A percentile compares a stretch with the other conserved stretches of the same genome.
phyloP scores from a whole-genome alignment of 805 yeast genomes.

The Yamadazyma takamatsuzukensis region DNA sequence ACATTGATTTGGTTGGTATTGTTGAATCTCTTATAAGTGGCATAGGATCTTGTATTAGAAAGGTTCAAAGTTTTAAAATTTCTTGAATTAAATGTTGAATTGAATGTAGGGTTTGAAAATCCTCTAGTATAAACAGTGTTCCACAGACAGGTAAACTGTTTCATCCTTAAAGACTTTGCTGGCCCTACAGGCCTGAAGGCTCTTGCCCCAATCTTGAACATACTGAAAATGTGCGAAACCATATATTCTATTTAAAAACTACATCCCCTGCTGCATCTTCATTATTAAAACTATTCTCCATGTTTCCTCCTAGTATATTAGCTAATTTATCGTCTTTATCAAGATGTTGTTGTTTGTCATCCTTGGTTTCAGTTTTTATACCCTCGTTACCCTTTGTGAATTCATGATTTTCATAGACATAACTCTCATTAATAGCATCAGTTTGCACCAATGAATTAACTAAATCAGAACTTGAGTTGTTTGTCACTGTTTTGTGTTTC shows the following conservation, averaged over 20 bases:
- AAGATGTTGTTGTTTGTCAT: neutral
- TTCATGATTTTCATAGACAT: slow-evolving; percentile 24
- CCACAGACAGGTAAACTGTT: too few species aligned
- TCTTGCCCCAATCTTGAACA: too few species aligned
- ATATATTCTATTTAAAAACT: slow-evolving; percentile 12
- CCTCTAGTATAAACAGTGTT: too few species aligned
- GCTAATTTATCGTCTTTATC: slow-evolving; percentile 7
- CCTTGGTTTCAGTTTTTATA: slow-evolving; percentile 1
- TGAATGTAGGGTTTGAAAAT: too few species aligned
- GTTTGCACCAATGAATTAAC: slow-evolving; percentile 13
- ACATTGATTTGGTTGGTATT: slow-evolving; percentile 2
- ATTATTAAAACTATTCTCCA: slow-evolving; percentile 18
- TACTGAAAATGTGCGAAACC: too few species aligned
- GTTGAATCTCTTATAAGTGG: slow-evolving; percentile 36
- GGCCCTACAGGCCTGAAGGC: too few species aligned
- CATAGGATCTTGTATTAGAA: too few species aligned
- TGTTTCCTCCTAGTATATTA: slow-evolving; percentile 12
- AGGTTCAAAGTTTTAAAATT: too few species aligned
- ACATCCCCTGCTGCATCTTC: slow-evolving; percentile 10
- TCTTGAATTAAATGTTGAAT: too few species aligned
- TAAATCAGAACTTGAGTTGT: slow-evolving; percentile 27
- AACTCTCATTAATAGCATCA: slow-evolving; percentile 31
- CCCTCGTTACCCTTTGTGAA: too few species aligned
- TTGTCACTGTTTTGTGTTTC: slow-evolving; percentile 1
- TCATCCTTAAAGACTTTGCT: too few species aligned